Percentiles rank a stretch among this genome's conserved stretches.
Conservation (phyloP, 2,329 filamentous ascomycete genomes). For the Phyllosticta citrichinensis region DNA sequence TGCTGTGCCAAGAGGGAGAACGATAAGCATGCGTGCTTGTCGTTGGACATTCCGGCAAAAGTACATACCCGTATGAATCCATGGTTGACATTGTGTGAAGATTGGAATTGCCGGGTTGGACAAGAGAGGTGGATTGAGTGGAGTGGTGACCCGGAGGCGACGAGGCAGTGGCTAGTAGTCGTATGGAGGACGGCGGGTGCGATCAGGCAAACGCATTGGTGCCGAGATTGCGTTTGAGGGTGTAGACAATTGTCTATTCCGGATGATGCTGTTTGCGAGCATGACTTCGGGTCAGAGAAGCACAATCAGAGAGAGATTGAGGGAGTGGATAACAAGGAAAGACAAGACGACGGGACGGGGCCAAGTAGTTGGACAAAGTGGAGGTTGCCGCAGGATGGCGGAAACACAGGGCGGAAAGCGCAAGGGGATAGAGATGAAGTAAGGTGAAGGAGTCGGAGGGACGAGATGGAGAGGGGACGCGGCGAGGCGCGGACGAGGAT, state of each 20-base stretch:
- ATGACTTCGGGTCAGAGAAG: slow-evolving; percentile 30
- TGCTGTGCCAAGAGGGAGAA: background rate
- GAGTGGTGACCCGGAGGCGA: background rate
- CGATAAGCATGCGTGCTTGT: background rate
- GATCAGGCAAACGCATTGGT: slow-evolving; percentile 11
- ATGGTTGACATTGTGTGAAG: slow-evolving; percentile 14
- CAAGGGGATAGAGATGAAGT: slow-evolving; percentile 9
- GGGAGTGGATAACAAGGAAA: slow-evolving; percentile 15
- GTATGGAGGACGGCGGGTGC: background rate
- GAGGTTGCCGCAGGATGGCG: background rate
- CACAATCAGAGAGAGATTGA: slow-evolving; percentile 16
- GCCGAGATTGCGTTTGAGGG: slow-evolving; percentile 18
- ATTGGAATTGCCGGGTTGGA: background rate
- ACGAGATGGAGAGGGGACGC: slow-evolving; percentile 13
- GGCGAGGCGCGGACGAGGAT: slow-evolving; percentile 5
- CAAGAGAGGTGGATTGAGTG: background rate
- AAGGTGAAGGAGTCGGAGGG: slow-evolving; percentile 14
- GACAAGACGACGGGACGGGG: slow-evolving; percentile 20
- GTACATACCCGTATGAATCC: slow-evolving; percentile 29
- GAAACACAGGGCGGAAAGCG: background rate
- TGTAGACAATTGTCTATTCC: slow-evolving; percentile 19
- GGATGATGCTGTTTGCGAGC: slow-evolving; percentile 32
- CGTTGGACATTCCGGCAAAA: background rate
- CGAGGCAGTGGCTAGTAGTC: background rate
- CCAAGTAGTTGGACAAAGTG: slow-evolving; percentile 14